Evolutionary conservation across 441 rosid genomes (phyloP), one percentile per base, ranked within the genome.

Genomic region (Kokia cookei): DNA sequence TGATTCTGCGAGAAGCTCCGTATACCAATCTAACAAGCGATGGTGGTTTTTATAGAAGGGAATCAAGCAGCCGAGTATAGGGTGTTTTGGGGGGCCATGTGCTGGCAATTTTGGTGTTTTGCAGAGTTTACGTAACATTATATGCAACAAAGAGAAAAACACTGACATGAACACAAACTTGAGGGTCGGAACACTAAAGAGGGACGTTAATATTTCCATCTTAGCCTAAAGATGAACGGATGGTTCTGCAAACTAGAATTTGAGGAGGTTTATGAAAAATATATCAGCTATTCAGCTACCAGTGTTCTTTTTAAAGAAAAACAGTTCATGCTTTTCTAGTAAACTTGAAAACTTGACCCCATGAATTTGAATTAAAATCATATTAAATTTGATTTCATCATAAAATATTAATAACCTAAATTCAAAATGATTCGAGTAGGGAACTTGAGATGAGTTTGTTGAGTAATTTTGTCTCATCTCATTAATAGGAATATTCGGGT

Each of bases 21-120:
- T 93, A 58, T 91, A 93, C 96, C 98, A 93, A 69, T 90, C 94
- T 37, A 93, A 53, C 66, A 90, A 83, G 69, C 96, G 91, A 78
- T 70, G 74, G 11, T 85, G 91, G 83, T 91, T 91, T 57, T 72
- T 80, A 78, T 86, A 89, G 80, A 89, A 93, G 17, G 97, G 83
- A 53, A 88, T n/a, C 74, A 93, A 68, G 77, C 97, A 91, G 59
- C 98, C 94, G 75, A 93, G 80, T 50, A 91, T 15, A 29, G 98
- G 98, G 70, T 88, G 87, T 8, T 87, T 69, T 9, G 82, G 87
- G 1, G 97, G 97, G 40, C 82, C 77, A n/a, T 77, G 75, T 29
- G 73, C 58, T n/a, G 78, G 61, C 32, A 58, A 8, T 42, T 76
- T 75, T 7, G 35, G 37, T 75, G 65, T 74, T 71, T 69, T 76